phyloP scores from a whole-genome alignment of 352 stramenopile genomes.

The Phytophthora rubi region DNA sequence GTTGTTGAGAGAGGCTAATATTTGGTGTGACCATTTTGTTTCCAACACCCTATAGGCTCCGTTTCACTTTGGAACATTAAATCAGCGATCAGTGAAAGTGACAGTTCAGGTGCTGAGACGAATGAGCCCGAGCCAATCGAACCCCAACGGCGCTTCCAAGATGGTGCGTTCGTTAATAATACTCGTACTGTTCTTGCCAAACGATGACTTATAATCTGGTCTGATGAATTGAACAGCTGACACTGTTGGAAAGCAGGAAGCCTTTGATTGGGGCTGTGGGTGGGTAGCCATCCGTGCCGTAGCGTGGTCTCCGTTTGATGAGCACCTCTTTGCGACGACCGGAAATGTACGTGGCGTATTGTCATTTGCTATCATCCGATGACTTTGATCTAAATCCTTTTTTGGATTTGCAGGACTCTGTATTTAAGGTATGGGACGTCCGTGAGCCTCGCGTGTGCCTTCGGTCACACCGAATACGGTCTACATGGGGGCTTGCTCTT shows the following conservation, averaged over 20 bases:
- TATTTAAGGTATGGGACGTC: conserved; percentile 88
- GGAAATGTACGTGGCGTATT: conserved; percentile 66
- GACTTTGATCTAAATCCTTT: neutral
- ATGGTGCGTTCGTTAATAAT: conserved; percentile 49
- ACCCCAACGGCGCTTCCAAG: conserved; percentile 80
- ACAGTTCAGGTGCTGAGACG: neutral
- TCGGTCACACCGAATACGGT: conserved; percentile 81
- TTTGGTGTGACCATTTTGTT: conserved; percentile 3
- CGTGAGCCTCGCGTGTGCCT: conserved; percentile 80
- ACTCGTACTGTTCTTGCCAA: neutral
- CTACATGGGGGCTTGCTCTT: conserved; percentile 78
- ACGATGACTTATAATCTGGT: conserved; percentile 9
- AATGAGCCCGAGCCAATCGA: conserved; percentile 46
- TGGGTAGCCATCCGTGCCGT: conserved; percentile 85
- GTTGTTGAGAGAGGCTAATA: conserved; percentile 5
- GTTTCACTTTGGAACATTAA: conserved; percentile 84
- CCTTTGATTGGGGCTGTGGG: conserved; percentile 83
- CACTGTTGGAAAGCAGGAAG: conserved; percentile 81
- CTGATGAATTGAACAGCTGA: conserved; percentile 54
- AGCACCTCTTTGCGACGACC: conserved; percentile 86
- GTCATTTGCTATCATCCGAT: neutral
- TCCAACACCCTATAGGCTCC: conserved; percentile 50
- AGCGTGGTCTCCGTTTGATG: conserved; percentile 82
- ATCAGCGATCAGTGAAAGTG: conserved; percentile 17
- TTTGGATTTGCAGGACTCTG: conserved; percentile 57